Evolutionary conservation across 768 basidiomycete species (phyloP), one percentile per base, ranked within the genome.

Genomic region (Russula emetica): DNA sequence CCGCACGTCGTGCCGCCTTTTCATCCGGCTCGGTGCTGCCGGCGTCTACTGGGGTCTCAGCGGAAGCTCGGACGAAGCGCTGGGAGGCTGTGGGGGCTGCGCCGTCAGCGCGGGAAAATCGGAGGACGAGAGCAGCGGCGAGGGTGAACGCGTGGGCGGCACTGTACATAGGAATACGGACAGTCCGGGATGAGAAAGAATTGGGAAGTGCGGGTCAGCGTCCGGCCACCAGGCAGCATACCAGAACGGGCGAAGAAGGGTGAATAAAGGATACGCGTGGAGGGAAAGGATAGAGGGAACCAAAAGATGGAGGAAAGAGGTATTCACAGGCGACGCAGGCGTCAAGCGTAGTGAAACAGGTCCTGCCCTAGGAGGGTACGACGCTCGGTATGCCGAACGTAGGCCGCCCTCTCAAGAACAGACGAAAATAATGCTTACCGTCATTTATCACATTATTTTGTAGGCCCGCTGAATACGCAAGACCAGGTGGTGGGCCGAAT

Each of bases 21-120:
- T 84, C 87, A 51, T 82, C 82, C 9, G 18, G 44, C 60, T 64
- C 45, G 26, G 60, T 56, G 32, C 55, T 32, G 30, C 55, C 79
- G 18, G 77, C 76, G 63, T 84, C 60, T n/a, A 28, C 24, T n/a
- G 49, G 47, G 20, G 24, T 36, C 55, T 69, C 66, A 69, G 38
- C 66, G 66, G 61, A 55, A 49, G 66, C 32, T 67, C 70, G 52
- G 71, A 66, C 42, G 75, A 71, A 20, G 74, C 63, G 44, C 74
- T 74, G 50, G 74, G 70, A 63, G 67, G 60, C 61, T 71, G 68
- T 67, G 72, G 72, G 49, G 66, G 64, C 73, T 69, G 76, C 66
- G 71, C 78, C 66, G 80, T 75, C 64, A 92, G 78, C 42, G 89
- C 88, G 58, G 90, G 91, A 72, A 92, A 92, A 74, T 92, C 91